Percentiles rank a stretch among this genome's conserved stretches.
phyloP scores from a whole-genome alignment of 768 basidiomycete species.

The Phlebiopsis flavidoalba region DNA sequence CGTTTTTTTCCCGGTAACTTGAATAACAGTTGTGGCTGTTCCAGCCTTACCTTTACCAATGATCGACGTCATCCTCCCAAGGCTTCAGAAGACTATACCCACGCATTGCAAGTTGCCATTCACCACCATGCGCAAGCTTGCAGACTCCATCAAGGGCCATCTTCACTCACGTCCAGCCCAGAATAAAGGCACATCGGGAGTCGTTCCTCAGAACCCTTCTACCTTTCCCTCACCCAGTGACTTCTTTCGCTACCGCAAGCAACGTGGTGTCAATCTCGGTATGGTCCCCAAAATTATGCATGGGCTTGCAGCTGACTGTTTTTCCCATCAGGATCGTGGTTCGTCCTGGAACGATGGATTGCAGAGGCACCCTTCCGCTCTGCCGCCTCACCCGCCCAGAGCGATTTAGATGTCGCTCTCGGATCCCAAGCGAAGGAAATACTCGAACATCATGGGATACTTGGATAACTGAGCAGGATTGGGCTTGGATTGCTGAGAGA shows the following conservation, averaged over 20 bases:
- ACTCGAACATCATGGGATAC: conserved; percentile 45
- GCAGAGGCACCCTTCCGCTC: conserved; percentile 48
- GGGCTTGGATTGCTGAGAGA: conserved; percentile 45
- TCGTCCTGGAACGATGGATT: conserved; percentile 78
- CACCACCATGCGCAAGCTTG: conserved; percentile 14
- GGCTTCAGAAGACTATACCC: not conserved
- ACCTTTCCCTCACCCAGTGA: conserved; percentile 20
- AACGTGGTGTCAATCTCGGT: conserved; percentile 83
- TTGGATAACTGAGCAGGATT: conserved; percentile 52
- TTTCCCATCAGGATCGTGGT: conserved; percentile 59
- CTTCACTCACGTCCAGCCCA: not conserved
- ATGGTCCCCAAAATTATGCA: conserved; percentile 15
- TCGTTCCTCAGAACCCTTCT: not conserved
- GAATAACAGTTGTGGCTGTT: not conserved
- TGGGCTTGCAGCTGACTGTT: conserved; percentile 1
- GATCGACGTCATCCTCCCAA: not conserved
- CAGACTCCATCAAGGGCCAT: conserved; percentile 6
- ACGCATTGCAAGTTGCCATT: not conserved
- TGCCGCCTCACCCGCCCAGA: conserved; percentile 52
- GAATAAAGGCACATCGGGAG: not conserved
- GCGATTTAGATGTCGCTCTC: conserved; percentile 65
- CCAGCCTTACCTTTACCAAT: not conserved
- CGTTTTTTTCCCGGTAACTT: not conserved
- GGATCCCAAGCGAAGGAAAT: conserved; percentile 41
- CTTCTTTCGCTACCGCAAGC: conserved; percentile 59